Conservation (phyloP, 768 basidiomycete species). For the Tylopilus rubrobrunneus region DNA sequence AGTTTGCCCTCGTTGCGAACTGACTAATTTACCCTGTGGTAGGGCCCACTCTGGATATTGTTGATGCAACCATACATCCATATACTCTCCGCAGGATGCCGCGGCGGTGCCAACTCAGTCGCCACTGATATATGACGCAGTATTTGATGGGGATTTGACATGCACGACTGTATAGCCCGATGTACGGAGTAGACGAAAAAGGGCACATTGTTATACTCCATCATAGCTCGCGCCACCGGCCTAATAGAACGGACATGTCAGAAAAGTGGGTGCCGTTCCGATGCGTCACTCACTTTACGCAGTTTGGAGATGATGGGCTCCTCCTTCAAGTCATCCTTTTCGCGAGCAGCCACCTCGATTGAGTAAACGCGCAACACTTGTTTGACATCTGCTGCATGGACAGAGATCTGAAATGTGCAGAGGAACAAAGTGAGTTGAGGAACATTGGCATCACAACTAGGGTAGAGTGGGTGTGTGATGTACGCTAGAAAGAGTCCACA, state of each 20-base stretch:
- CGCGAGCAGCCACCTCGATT: conserved; percentile 83
- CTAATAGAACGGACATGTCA: conserved; percentile 35
- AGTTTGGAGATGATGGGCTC: conserved; percentile 78
- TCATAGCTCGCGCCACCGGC: conserved; percentile 90
- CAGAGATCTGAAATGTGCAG: conserved; percentile 64
- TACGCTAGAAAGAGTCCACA: conserved; percentile 3
- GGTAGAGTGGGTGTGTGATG: conserved; percentile 25
- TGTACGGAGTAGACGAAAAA: conserved; percentile 11
- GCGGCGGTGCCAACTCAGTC: conserved; percentile 20
- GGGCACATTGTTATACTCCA: conserved; percentile 51
- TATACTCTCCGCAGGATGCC: not conserved
- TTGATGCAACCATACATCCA: conserved; percentile 3
- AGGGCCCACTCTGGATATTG: conserved; percentile 1
- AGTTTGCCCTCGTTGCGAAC: conserved; percentile 34
- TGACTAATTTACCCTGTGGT: conserved; percentile 7
- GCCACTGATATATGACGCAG: conserved; percentile 24
- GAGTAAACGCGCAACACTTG: conserved; percentile 70
- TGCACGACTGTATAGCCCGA: conserved; percentile 11
- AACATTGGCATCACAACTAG: conserved; percentile 21
- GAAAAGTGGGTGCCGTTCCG: conserved; percentile 11
- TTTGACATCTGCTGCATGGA: conserved; percentile 89
- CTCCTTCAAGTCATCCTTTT: conserved; percentile 82
- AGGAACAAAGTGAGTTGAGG: conserved; percentile 27
- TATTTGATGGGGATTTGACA: conserved; percentile 9
- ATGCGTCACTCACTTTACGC: conserved; percentile 61